Conservation (phyloP, 768 basidiomycete genomes). For the Naganishia onofrii region DNA sequence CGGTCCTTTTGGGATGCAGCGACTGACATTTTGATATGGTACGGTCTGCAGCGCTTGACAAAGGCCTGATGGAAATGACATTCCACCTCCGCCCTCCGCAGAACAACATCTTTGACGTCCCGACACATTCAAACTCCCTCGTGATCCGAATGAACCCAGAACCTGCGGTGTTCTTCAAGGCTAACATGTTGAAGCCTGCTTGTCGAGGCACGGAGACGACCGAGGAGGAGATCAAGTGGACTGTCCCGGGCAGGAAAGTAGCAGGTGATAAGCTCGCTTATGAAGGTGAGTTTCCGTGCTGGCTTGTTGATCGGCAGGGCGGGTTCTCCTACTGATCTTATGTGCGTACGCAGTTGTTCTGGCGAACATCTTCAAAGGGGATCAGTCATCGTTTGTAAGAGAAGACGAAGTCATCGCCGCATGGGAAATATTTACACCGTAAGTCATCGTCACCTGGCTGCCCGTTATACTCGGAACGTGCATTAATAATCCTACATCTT, state of each 20-base stretch:
- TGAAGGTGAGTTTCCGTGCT: conserved; percentile 4
- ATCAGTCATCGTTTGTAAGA: conserved; percentile 29
- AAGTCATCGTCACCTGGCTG: not conserved
- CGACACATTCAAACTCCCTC: not conserved
- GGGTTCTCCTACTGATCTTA: too few relatives aligned
- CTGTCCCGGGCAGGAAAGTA: conserved; percentile 9
- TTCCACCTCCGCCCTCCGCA: conserved; percentile 17
- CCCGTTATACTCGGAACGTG: not conserved
- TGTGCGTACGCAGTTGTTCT: conserved; percentile 29
- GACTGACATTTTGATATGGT: not conserved
- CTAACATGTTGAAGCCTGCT: conserved; percentile 15
- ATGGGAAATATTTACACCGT: conserved; percentile 36
- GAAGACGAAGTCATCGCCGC: conserved; percentile 33
- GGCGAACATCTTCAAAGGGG: conserved; percentile 30
- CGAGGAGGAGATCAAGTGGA: conserved; percentile 14
- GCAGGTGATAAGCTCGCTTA: conserved; percentile 22
- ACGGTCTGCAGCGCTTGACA: conserved; percentile 24
- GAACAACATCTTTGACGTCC: conserved; percentile 16
- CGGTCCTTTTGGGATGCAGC: not conserved
- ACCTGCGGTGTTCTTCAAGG: conserved; percentile 14
- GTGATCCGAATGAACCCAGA: conserved; percentile 26
- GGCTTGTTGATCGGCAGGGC: not conserved
- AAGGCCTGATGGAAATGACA: conserved; percentile 30
- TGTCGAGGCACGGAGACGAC: conserved; percentile 9
- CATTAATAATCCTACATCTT: not conserved